Base-by-base conservation (phyloP, 176 grass and related monocot genomes). In the Alopecurus myosuroides region DNA sequence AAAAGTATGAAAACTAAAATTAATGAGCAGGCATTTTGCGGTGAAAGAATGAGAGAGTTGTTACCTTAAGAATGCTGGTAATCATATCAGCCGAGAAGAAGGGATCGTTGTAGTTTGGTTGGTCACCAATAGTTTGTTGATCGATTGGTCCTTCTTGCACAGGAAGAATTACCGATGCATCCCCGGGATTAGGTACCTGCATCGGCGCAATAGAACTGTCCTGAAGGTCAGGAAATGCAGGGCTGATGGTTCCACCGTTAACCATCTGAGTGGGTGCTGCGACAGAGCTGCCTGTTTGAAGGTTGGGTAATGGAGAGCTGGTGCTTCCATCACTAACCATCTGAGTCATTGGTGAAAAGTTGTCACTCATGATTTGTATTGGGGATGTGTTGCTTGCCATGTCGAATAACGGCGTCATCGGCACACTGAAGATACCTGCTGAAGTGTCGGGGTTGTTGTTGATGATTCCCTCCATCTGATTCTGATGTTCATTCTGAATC, bases 161-260 rank as follows among this genome's bases (percentile, higher is more conserved):
- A 11, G 5, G 55, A 11, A 53, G 26, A 77, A 30, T 75, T 51
- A 34, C n/a, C 83, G 18, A 11, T 63, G 15, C 36, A 81, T 18
- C 46, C 34, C 13, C 55, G 49, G 11, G 40, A 81, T 49, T 62
- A 6, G 29, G 25, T 61, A 71, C 37, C 48, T 76, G 75, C 30
- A 6, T 33, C 1, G 5, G 57, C 17, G 39, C 9, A 20, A 9
- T 4, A 78, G 37, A 40, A 58, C 55, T 19, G 19, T 22, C 74
- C 4, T 45, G 69, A 77, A 78, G 29, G 81, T 78, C 29, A 12
- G 48, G 15, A 9, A 77, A 31, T 57, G 36, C 48, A 44, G 51
- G 83, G 26, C 17, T 82, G 51, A 65, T 75, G 61, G 17, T 82
- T 23, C 60, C 70, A 57, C 36, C 22, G 33, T 76, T 86, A 12